Base-by-base conservation (phyloP, 202 grass and related monocot species). In the Hordeum pubiflorum region DNA sequence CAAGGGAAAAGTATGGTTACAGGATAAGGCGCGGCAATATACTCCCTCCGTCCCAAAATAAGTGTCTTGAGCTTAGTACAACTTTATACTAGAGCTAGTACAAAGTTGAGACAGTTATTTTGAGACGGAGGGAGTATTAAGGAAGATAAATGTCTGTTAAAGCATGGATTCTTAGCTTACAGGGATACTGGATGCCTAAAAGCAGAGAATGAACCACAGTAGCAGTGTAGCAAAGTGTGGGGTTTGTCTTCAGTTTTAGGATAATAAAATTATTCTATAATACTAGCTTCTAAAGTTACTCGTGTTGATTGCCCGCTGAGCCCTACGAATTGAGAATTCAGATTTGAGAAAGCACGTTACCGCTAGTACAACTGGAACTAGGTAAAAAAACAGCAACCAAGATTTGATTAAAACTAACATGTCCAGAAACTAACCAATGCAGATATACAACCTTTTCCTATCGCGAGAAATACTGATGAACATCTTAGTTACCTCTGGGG, bases 401-500 rank as follows among this genome's bases (percentile, higher is more conserved):
- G 55, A 44, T 54, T 75, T 74, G 15, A 57, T 41, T 40, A 61
- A 31, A 34, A 36, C 10, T 38, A 38, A 38, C 29, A 3, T 29
- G 29, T 1, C 3, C 29, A 29, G 29, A 29, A 29, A 29, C 29
- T 7, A 37, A 18, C 17, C n/a, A n/a, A n/a, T n/a, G n/a, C n/a
- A n/a, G n/a, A n/a, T n/a, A n/a, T n/a, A n/a, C n/a, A n/a, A n/a
- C n/a, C n/a, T n/a, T n/a, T n/a, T n/a, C n/a, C n/a, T n/a, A n/a
- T n/a, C n/a, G n/a, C 4, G 13, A 9, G 11, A 54, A 75, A 32
- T 78, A 56, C 20, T 22, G 54, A 50, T 1, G 5, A 5, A 41
- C 29, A 46, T 63, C 18, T 32, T 56, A 73, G n/a, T 85, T 88
- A 98, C 95, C 96, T 78, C 96, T 88, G 24, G 62, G 83, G 34